Evolutionary conservation across 768 basidiomycete genomes (phyloP).

Genomic region (Mycena belliarum): DNA sequence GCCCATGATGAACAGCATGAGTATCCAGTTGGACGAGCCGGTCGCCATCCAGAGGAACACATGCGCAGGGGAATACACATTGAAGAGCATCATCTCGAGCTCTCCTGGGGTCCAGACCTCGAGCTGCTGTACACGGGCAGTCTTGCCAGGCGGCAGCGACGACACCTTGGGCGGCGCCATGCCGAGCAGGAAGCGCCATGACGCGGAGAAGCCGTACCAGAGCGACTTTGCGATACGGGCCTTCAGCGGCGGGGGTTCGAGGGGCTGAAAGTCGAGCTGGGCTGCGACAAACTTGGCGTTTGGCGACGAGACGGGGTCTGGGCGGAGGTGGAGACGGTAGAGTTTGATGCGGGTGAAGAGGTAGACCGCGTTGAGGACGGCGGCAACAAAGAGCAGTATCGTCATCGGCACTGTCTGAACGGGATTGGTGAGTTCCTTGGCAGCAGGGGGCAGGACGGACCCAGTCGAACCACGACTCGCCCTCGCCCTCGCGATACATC

Average conservation of each 20-base stretch:
- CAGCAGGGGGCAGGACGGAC: slow-evolving; percentile 38
- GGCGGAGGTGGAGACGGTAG: slow-evolving; percentile 66
- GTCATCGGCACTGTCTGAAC: slow-evolving; percentile 66
- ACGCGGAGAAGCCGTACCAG: slow-evolving; percentile 56
- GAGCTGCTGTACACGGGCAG: slow-evolving; percentile 68
- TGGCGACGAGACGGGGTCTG: slow-evolving; percentile 68
- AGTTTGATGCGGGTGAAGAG: slow-evolving; percentile 69
- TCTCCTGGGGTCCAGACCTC: slow-evolving; percentile 79
- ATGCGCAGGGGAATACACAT: slow-evolving; percentile 79
- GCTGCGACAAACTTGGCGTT: slow-evolving; percentile 68
- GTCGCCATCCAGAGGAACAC: slow-evolving; percentile 73
- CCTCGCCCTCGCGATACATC: slow-evolving; percentile 67
- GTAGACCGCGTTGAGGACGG: slow-evolving; percentile 62
- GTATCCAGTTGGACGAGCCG: slow-evolving; percentile 73
- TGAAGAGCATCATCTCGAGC: slow-evolving; percentile 68
- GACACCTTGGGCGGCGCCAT: slow-evolving; percentile 51
- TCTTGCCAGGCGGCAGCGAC: slow-evolving; percentile 39
- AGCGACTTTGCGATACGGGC: slow-evolving; percentile 44
- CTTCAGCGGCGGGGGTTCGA: slow-evolving; percentile 44
- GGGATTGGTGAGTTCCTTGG: background rate
- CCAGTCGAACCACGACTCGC: slow-evolving; percentile 79
- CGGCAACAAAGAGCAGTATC: slow-evolving; percentile 51
- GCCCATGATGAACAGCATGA: slow-evolving; percentile 69
- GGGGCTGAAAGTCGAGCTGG: slow-evolving; percentile 46
- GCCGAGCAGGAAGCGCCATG: slow-evolving; percentile 69